phyloP scores from a whole-genome alignment of 306 rosid genomes.

The Prinsepia uniflora region DNA sequence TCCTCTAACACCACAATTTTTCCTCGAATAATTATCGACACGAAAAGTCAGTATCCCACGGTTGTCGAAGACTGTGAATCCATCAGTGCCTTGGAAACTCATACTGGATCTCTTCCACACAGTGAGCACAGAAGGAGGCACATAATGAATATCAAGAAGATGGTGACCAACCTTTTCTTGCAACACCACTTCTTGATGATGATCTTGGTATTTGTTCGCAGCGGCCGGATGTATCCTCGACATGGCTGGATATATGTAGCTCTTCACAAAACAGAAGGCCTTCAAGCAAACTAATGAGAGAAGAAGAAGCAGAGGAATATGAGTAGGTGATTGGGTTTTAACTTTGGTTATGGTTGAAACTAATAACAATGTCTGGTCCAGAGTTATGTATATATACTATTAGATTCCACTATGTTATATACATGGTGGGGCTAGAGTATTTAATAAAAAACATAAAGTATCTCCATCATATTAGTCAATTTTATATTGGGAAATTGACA shows the following conservation, averaged over 20 bases:
- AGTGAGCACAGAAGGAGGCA: slow-evolving; percentile 30
- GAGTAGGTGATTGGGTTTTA: not conserved
- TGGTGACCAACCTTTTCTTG: slow-evolving; percentile 8
- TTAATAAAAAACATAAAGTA: too few relatives aligned
- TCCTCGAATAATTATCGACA: slow-evolving; percentile 45
- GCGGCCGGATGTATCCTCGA: slow-evolving; percentile 31
- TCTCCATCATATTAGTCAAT: too few relatives aligned
- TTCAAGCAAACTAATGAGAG: not conserved
- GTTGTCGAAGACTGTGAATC: slow-evolving; percentile 42
- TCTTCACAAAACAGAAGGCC: not conserved
- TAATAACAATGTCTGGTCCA: not conserved
- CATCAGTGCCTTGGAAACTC: slow-evolving; percentile 52
- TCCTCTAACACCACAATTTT: slow-evolving; percentile 22
- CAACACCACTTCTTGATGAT: not conserved
- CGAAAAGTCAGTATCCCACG: slow-evolving; percentile 36
- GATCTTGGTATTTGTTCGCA: not conserved
- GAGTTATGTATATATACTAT: not conserved
- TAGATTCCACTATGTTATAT: too few relatives aligned
- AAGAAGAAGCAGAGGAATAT: not conserved
- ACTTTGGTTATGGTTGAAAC: slow-evolving; percentile 1
- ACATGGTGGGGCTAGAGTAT: too few relatives aligned
- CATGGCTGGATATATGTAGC: slow-evolving; percentile 10
- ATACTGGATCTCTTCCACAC: slow-evolving; percentile 54
- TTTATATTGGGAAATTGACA: too few relatives aligned
- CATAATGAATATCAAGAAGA: not conserved